Conservation (phyloP, 805 yeast species). For the Alloascoidea hylecoeti region DNA sequence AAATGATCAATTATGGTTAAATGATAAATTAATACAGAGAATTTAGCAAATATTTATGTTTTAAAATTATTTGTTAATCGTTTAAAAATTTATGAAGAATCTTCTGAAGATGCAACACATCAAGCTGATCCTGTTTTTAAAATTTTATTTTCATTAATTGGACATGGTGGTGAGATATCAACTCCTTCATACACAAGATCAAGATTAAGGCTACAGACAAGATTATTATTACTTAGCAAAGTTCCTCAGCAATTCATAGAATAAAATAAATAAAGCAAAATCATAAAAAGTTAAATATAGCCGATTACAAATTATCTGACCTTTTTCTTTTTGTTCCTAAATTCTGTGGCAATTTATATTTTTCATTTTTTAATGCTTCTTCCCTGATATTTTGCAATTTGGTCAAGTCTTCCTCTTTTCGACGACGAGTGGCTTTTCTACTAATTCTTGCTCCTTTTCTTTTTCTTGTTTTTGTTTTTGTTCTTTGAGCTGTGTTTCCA, state of each 20-base stretch:
- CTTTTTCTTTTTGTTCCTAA: constrained; percentile 49
- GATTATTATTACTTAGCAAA: no score
- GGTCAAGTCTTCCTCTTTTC: no score
- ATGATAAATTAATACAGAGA: constrained; percentile 22
- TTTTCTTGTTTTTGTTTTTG: no score
- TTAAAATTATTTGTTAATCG: constrained; percentile 46
- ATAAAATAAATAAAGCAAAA: no score
- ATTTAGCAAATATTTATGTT: constrained; percentile 21
- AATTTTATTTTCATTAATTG: constrained; percentile 48
- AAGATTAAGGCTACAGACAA: constrained; percentile 52
- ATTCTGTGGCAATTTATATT: constrained; percentile 54
- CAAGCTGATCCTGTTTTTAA: constrained; percentile 53
- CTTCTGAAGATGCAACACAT: constrained; percentile 23
- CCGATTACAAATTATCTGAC: constrained; percentile 33
- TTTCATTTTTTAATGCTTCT: no score
- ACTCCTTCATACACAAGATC: constrained; percentile 54
- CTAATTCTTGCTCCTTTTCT: no score
- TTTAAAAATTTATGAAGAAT: constrained; percentile 23
- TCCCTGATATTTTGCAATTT: no score
- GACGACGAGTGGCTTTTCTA: no score
- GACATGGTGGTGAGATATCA: constrained; percentile 69
- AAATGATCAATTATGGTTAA: constrained; percentile 28
- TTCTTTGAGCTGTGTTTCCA: no score
- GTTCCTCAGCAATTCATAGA: no score
- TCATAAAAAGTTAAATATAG: constrained; percentile 35